phyloP scores from a whole-genome alignment of 495 filamentous ascomycete species.

The Neurospora intermedia region DNA sequence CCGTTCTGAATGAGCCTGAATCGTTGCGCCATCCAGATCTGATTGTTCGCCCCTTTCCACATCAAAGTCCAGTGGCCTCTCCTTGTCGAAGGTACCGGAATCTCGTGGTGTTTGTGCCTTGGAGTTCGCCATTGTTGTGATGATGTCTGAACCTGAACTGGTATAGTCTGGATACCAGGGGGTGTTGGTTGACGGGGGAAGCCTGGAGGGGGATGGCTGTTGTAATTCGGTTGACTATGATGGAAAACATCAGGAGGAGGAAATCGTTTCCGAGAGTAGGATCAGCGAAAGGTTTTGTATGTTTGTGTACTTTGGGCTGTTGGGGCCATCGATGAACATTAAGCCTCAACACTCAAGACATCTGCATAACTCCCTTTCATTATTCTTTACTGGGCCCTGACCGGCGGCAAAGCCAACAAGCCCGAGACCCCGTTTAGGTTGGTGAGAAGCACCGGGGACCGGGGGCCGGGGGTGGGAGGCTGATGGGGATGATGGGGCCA shows the following conservation, averaged over 20 bases:
- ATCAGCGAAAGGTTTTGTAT: background rate
- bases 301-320: background rate
- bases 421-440: background rate
- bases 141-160: background rate
- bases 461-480: background rate
- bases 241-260: background rate
- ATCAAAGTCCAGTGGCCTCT: conserved; percentile 5
- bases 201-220: background rate
- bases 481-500: background rate
- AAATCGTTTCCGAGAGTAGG: background rate
- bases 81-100: background rate
- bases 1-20: conserved; percentile 3
- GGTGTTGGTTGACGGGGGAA: background rate
- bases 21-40: conserved; percentile 17
- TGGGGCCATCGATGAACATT: background rate
- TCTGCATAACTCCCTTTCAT: background rate
- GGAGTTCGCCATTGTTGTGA: conserved; percentile 12
- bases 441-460: background rate
- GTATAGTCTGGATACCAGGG: background rate
- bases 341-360: background rate
- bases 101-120: conserved; percentile 2
- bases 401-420: background rate
- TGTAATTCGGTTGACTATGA: background rate
- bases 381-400: background rate
- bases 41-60: conserved; percentile 16